Evolutionary conservation across 2,329 filamentous ascomycete genomes (phyloP).

Genomic region (Beauveria caledonica): DNA sequence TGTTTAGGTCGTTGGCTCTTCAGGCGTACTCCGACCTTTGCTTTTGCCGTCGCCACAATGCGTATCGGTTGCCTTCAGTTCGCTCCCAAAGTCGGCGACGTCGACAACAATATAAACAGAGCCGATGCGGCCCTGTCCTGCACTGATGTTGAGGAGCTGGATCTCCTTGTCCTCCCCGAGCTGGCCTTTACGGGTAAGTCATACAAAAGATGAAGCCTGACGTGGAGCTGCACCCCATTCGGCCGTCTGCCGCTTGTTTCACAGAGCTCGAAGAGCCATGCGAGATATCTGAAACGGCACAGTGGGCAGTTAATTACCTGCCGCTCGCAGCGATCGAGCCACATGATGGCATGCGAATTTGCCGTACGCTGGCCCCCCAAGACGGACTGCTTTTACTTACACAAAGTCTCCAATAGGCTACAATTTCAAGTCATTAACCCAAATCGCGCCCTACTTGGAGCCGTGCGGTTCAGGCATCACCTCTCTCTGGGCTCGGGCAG

Average conservation of each 20-base stretch:
- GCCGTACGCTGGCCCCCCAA: too few relatives aligned
- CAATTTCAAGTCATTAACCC: conserved; percentile 62
- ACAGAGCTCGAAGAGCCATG: too few relatives aligned
- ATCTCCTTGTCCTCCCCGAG: conserved; percentile 68
- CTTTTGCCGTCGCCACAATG: conserved; percentile 35
- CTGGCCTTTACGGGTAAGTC: conserved; percentile 52
- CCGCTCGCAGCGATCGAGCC: too few relatives aligned
- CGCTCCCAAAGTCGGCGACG: conserved; percentile 58
- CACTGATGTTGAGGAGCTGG: conserved; percentile 45
- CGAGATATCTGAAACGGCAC: too few relatives aligned
- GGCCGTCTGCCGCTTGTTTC: too few relatives aligned
- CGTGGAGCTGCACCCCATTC: too few relatives aligned
- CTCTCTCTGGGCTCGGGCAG: conserved; percentile 62
- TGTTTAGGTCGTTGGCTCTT: neutral
- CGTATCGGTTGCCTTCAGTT: conserved; percentile 66
- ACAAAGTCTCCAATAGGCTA: conserved; percentile 42
- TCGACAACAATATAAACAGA: conserved; percentile 60
- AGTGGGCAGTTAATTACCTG: too few relatives aligned
- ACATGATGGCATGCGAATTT: too few relatives aligned
- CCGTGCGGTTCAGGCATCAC: conserved; percentile 55
- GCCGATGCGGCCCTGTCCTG: conserved; percentile 56
- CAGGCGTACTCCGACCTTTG: too few relatives aligned
- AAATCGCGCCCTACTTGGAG: conserved; percentile 64
- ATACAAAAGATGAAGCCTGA: too few relatives aligned
- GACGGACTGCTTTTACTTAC: too few relatives aligned